Base-by-base conservation (phyloP, 768 basidiomycete species). In the Suillus hirtellus region DNA sequence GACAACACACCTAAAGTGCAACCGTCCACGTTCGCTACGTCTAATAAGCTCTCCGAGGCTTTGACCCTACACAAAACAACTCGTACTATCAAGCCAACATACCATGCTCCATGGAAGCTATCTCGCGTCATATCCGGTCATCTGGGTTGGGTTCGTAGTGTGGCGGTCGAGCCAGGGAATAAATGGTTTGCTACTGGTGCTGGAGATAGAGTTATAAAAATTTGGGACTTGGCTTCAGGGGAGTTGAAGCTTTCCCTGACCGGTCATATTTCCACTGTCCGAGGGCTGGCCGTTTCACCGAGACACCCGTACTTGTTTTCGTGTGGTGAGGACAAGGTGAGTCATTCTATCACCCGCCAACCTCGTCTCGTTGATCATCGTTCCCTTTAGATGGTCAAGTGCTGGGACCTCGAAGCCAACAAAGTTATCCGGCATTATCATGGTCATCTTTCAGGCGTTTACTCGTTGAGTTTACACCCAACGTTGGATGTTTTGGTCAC, bases 391-490 rank as follows among this genome's bases (percentile, higher is more conserved):
- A 99, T 98, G 97, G 97, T 99, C 42, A 99, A 98, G 80, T 99
- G 97, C 70, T 99, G 97, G 97, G 97, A 99, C 71, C 79, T 99
- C 58, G 97, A 99, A 75, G 90, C 92, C 34, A 99, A 99, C 82
- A 99, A 99, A 77, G 96, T 99, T 64, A 99, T 99, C 61, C 86
- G 97, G 21, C 95, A 98, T 76, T 99, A 99, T 72, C 97, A 99
- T 73, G 97, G 97, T 2, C 97, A 99, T 75, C 84, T 97, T 24
- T 98, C 96, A 0, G 97, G 97, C 50, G 96, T 99, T n/a, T 99
- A 99, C 70, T 82, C 95, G 0, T 82, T 99, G 61, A 86, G 90
- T 24, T 80, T 99, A 2, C 97, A 99, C 71, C 97, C 97, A 1
- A 99, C 96, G 0, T 86, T 99, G 59, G 97, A 99, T 71, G 81